Base-by-base conservation (phyloP, 148 eudicot genomes). In the Fagopyrum esculentum region DNA sequence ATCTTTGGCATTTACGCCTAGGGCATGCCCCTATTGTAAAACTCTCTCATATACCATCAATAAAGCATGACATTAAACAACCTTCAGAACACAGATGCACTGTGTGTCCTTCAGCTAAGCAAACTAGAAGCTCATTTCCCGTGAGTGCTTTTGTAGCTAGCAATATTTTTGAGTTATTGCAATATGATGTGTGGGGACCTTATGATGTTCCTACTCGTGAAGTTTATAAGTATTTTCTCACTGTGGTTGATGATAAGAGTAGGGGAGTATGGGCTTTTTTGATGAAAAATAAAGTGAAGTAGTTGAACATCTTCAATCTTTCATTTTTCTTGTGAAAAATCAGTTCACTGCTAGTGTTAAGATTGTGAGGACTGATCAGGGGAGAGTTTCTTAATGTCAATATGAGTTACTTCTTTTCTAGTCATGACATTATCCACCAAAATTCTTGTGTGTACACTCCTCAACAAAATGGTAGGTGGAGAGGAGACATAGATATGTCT, bases 401-500 rank as follows among this genome's bases (percentile, higher is more conserved):
- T 1, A 0, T 63, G 0, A 15, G 10, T 19, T 0, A 35, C 2
- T 63, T 63, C 10, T 15, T 63, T 63, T 11, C 22, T 7, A 7
- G 11, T 2, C 35, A 17, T 3, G 69, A 40, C 1, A 63, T 63
- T 12, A 22, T 63, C 6, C 69, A 63, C 3, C 69, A 63, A 35
- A 63, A 0, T 0, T 63, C 69, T 11, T 63, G 44, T 63, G 15
- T 12, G 5, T 35, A 63, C 11, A 63, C 69, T 0, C 43, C 69
- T 1, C 73, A 70, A 11, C 73, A 70, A 43, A 70, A 70, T 70
- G 51, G 46, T 6, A 40, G n/a, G 73, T 69, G 49, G 73, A 69
- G 22, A 69, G 73, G 16, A 9, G 49, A 0, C 50, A 69, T 40
- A 11, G 48, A 6, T 45, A 70, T 70, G 12, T n/a, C 49, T 70